Evolutionary conservation across 768 basidiomycete species (phyloP).

Genomic region (Trametes sanguinea): DNA sequence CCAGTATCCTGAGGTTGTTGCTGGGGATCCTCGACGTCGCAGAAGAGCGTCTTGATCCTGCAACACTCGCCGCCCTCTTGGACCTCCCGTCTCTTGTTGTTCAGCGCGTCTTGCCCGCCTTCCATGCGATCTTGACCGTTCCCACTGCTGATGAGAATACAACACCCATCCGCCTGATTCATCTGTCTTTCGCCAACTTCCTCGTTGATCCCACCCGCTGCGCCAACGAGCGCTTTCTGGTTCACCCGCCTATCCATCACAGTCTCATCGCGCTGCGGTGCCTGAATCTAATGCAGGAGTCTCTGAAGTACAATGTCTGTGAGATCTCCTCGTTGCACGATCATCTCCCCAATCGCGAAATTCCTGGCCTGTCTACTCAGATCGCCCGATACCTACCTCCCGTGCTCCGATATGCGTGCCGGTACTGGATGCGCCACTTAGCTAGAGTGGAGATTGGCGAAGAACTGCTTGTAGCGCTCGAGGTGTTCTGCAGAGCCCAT

Average conservation of each 20-base stretch:
- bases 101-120: constrained; percentile 5
- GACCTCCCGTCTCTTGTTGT: background rate
- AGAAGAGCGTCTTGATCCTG: background rate
- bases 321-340: background rate
- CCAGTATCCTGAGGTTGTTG: background rate
- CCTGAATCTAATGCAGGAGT: background rate
- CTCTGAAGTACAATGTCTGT: constrained; percentile 13
- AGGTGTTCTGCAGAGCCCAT: constrained; percentile 18
- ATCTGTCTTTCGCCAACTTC: constrained; percentile 29
- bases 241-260: constrained; percentile 11
- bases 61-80: background rate
- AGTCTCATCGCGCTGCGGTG: background rate
- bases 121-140: constrained; percentile 21
- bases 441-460: background rate
- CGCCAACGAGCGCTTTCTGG: constrained; percentile 2
- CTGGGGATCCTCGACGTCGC: background rate
- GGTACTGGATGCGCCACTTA: constrained; percentile 17
- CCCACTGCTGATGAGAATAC: constrained; percentile 1
- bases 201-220: constrained; percentile 21
- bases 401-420: constrained; percentile 27
- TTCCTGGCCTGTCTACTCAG: background rate
- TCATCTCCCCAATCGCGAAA: constrained; percentile 5
- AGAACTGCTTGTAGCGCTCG: background rate
- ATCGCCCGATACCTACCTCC: constrained; percentile 16
- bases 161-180: constrained; percentile 16